phyloP scores from a whole-genome alignment of 805 yeast species.

The Nakazawaea holstii region DNA sequence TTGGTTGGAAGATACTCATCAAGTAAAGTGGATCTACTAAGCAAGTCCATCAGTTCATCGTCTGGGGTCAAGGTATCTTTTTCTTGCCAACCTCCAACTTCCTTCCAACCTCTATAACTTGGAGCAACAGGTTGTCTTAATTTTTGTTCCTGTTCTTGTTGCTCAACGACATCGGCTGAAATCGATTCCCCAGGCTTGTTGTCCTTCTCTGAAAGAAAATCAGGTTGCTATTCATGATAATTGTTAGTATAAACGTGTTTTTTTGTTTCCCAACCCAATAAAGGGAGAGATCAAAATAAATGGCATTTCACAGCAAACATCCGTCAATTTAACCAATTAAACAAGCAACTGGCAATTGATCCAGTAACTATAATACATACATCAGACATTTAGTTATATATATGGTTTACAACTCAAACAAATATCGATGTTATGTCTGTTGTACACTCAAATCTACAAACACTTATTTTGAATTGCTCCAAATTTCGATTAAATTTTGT shows the following conservation, averaged over 20 bases:
- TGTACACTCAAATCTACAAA: no score
- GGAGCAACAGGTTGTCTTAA: slow-evolving; percentile 51
- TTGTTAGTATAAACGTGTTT: neutral
- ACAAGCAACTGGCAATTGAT: no score
- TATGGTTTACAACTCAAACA: no score
- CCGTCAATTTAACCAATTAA: neutral
- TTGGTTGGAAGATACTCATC: slow-evolving; percentile 72
- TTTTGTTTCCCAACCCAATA: no score
- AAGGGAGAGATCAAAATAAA: no score
- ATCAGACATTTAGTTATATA: neutral
- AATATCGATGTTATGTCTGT: no score
- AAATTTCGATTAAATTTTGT: no score
- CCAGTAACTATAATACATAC: neutral
- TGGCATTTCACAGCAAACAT: no score
- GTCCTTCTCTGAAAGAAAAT: neutral
- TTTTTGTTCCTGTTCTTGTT: slow-evolving; percentile 11
- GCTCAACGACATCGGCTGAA: slow-evolving; percentile 7
- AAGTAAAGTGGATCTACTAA: slow-evolving; percentile 63
- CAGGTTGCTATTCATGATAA: slow-evolving; percentile 7
- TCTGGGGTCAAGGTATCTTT: slow-evolving; percentile 58
- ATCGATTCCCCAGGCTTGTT: slow-evolving; percentile 2
- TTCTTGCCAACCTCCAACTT: slow-evolving; percentile 82
- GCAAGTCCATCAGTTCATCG: slow-evolving; percentile 68
- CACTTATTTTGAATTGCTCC: no score
- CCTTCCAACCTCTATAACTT: slow-evolving; percentile 89